A percentile compares a stretch with the other conserved stretches of the same genome.
Conservation (phyloP, 1,139 yeast species). For the Suhomyces wounanorum region DNA sequence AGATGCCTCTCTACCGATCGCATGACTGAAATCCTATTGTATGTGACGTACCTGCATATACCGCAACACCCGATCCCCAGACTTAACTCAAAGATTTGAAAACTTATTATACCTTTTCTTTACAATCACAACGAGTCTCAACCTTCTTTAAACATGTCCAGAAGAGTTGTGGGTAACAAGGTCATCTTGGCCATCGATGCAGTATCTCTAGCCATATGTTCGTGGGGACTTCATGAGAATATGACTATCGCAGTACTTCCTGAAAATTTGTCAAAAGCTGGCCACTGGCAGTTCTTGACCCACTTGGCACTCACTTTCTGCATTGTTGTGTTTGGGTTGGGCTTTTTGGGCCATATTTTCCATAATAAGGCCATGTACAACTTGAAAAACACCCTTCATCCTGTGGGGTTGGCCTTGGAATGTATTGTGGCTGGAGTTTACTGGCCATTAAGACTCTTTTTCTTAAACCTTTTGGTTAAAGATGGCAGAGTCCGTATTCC, state of each 20-base stretch:
- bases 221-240: slow-evolving; percentile 29
- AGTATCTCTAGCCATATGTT: slow-evolving; percentile 33
- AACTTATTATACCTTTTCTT: neutral
- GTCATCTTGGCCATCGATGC: slow-evolving; percentile 27
- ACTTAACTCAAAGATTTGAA: neutral
- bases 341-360: slow-evolving; percentile 41
- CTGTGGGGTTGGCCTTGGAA: slow-evolving; percentile 59
- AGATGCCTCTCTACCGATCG: neutral
- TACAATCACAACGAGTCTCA: neutral
- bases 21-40: neutral
- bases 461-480: slow-evolving; percentile 42
- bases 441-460: slow-evolving; percentile 64
- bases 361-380: slow-evolving; percentile 24
- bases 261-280: slow-evolving; percentile 50
- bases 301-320: slow-evolving; percentile 56
- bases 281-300: slow-evolving; percentile 70
- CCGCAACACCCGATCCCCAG: neutral
- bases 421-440: slow-evolving; percentile 60
- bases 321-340: slow-evolving; percentile 43
- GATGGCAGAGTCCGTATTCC: slow-evolving; percentile 40
- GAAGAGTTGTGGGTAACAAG: slow-evolving; percentile 37
- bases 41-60: neutral
- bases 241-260: slow-evolving; percentile 41
- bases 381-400: slow-evolving; percentile 44
- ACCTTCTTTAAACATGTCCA: slow-evolving; percentile 11